Evolutionary conservation across 2,329 filamentous ascomycete genomes (phyloP).

Genomic region (Penicillium sp.): DNA sequence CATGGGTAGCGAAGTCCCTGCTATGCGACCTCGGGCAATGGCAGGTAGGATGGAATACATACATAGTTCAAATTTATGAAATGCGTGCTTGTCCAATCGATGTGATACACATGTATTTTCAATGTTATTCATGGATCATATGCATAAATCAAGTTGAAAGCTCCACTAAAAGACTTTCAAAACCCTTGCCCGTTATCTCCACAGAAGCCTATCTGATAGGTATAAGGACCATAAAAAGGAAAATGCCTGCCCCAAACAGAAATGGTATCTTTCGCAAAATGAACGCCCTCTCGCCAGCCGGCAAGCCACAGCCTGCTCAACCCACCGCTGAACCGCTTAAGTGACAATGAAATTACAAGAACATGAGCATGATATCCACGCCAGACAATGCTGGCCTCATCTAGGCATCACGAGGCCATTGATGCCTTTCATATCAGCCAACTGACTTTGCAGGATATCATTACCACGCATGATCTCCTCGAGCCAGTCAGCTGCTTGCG

Average conservation of each 20-base stretch:
- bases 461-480: constrained; percentile 72
- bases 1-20: no score
- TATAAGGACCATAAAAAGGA: background rate
- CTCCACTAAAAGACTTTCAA: background rate
- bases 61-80: no score
- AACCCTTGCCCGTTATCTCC: background rate
- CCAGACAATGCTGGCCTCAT: constrained; percentile 23
- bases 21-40: no score
- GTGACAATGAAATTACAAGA: constrained; percentile 3
- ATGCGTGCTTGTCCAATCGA: no score
- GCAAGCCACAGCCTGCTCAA: constrained; percentile 17
- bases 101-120: no score
- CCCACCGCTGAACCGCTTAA: constrained; percentile 28
- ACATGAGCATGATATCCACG: constrained; percentile 21
- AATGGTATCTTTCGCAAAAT: constrained; percentile 19
- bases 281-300: constrained; percentile 24
- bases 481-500: constrained; percentile 75
- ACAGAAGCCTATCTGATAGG: background rate
- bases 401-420: constrained; percentile 39
- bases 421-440: constrained; percentile 49
- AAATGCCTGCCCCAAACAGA: constrained; percentile 1
- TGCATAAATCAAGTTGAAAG: background rate
- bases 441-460: constrained; percentile 55
- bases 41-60: no score
- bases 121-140: no score